Base-by-base conservation (phyloP, 164 flowering plant genomes). In the Nelumbo lutea region DNA sequence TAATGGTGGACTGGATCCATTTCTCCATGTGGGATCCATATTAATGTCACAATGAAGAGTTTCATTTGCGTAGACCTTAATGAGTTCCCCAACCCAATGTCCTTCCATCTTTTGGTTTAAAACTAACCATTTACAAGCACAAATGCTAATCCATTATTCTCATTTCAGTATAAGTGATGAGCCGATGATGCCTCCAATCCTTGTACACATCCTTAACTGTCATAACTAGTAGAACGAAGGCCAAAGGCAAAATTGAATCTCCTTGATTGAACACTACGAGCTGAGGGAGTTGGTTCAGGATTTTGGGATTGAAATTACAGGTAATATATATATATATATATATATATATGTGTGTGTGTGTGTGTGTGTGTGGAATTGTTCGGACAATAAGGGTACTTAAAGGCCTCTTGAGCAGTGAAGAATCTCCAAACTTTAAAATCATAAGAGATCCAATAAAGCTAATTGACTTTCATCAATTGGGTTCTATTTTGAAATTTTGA, bases 191-290 rank as follows among this genome's bases (percentile, higher is more conserved):
- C 75, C 96, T 80, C 58, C 65, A 90, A 52, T 90, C 96, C 81
- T 88, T 93, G 68, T 80, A 90, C 0, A 84, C 96, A 78, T 90
- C 96, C 77, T 90, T 90, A 62, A 86, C 65, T 0, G 96, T 91
- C 0, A 91, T 79, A 68, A 90, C 93, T 2, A 80, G 51, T 15
- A 90, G 71, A 7, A 90, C 96, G 68, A 90, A 79, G 1, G 88
- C 84, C 38, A 90, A 76, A 0, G 96, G 96, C 85, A 90, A 14
- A 57, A 88, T 72, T 0, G 93, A 85, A 70, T 78, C 87, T 42
- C 74, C 82, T 46, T 89, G 76, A 5, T 90, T 91, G 64, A 88
- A 90, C 14, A 88, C 96, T 0, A 90, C 96, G 4, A 90, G 80
- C 81, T 84, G 89, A 3, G 96, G 96, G 0, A 90, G 81, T 83